These are phyloP conservation scores for Starmerella vitae DNA, from an alignment of 805 yeast species.

Conservation along the genomic window DNA sequence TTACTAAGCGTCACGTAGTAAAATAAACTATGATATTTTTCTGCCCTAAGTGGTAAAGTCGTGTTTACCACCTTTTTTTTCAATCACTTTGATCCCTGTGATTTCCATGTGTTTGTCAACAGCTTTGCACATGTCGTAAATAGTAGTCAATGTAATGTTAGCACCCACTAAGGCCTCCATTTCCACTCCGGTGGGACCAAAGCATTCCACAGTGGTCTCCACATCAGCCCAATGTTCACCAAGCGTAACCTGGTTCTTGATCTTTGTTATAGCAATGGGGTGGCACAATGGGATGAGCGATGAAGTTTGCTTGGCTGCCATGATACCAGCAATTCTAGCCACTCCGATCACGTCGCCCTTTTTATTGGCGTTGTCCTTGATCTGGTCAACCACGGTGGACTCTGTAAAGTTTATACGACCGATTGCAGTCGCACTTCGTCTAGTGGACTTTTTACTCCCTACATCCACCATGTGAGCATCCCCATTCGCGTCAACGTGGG, in stretches of 20 bases:
- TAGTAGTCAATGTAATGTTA: constrained; percentile 33
- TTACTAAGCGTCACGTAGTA: background rate
- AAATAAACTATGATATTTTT: background rate
- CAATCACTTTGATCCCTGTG: constrained; percentile 28
- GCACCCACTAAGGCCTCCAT: constrained; percentile 44
- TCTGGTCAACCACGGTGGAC: constrained; percentile 24
- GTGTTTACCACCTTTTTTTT: constrained; percentile 35
- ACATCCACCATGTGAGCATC: constrained; percentile 40
- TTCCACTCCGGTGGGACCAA: constrained; percentile 44
- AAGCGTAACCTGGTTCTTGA: constrained; percentile 27
- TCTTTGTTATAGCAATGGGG: constrained; percentile 34
- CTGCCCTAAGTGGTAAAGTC: constrained; percentile 20
- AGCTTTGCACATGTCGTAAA: constrained; percentile 49
- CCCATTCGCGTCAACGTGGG: constrained; percentile 33
- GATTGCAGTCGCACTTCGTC: constrained; percentile 33
- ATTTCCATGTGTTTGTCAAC: constrained; percentile 39
- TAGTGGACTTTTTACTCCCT: constrained; percentile 30
- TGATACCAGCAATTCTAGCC: constrained; percentile 39
- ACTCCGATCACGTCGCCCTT: constrained; percentile 41
- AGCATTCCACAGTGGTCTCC: constrained; percentile 33
- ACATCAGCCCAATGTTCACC: constrained; percentile 25
- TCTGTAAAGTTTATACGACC: constrained; percentile 34
- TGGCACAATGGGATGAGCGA: constrained; percentile 40
- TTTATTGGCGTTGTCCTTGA: constrained; percentile 30
- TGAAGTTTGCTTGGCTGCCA: constrained; percentile 38